Evolutionary conservation across 768 basidiomycete species (phyloP).

Genomic region (Lactarius akahatsu): DNA sequence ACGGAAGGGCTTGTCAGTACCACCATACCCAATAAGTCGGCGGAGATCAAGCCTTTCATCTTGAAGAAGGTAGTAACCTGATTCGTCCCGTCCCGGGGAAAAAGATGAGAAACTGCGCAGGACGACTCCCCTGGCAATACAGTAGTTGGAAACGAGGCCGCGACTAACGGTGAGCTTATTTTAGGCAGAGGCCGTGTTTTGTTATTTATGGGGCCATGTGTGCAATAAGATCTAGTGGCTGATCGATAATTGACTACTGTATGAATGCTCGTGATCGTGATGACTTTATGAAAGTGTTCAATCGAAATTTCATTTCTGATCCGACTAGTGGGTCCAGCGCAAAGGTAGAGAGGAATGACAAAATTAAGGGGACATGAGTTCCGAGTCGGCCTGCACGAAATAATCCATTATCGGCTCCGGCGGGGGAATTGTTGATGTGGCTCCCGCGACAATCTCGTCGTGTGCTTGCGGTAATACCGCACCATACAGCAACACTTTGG

Average conservation of each 20-base stretch:
- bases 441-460: neutral
- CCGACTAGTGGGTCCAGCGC: neutral
- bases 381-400: too few relatives aligned
- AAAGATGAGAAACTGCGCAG: constrained; percentile 49
- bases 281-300: neutral
- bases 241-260: neutral
- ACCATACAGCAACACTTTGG: neutral
- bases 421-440: too few relatives aligned
- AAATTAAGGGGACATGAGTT: neutral
- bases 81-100: constrained; percentile 39
- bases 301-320: neutral
- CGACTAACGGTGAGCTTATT: constrained; percentile 37
- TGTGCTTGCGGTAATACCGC: neutral
- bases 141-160: constrained; percentile 36
- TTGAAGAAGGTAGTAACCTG: constrained; percentile 32
- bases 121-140: constrained; percentile 40
- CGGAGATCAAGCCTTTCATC: too few relatives aligned
- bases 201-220: neutral
- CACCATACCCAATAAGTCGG: too few relatives aligned
- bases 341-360: neutral
- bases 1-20: too few relatives aligned
- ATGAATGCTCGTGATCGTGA: neutral
- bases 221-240: neutral
- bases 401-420: neutral
- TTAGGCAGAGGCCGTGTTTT: constrained; percentile 35